Percentiles rank a stretch among this genome's conserved stretches.
phyloP scores from a whole-genome alignment of 2,329 filamentous ascomycete species.

The Cordyceps cateniannulata region DNA sequence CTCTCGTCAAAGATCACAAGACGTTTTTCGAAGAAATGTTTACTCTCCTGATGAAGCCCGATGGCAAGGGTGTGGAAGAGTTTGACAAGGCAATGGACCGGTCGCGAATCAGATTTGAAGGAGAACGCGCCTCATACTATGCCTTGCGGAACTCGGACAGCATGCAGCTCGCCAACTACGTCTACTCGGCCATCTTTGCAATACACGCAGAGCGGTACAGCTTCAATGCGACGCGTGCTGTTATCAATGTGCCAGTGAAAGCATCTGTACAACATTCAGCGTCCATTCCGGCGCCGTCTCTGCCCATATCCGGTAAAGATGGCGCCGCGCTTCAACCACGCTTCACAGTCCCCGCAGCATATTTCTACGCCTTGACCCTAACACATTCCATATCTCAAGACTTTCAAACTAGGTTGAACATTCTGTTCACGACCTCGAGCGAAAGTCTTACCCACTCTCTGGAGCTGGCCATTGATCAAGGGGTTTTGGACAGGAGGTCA shows the following conservation, averaged over 20 bases:
- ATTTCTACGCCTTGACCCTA: conserved; percentile 7
- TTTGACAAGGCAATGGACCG: neutral
- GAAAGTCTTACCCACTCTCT: neutral
- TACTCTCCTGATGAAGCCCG: neutral
- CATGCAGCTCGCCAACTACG: conserved; percentile 9
- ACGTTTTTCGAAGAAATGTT: conserved; percentile 9
- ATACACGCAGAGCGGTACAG: conserved; percentile 8
- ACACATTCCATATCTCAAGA: conserved; percentile 7
- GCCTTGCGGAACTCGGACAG: conserved; percentile 2
- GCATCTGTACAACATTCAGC: neutral
- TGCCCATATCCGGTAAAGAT: neutral
- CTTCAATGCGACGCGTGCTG: neutral
- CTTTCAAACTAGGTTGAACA: conserved; percentile 8
- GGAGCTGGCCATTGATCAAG: neutral
- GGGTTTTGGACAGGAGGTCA: neutral
- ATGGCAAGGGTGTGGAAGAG: neutral
- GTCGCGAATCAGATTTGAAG: conserved; percentile 5
- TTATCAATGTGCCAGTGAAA: neutral
- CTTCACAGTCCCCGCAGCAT: conserved; percentile 8
- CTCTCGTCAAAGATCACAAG: neutral
- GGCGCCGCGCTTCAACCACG: neutral
- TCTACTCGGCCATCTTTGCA: conserved; percentile 7
- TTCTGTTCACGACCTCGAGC: neutral
- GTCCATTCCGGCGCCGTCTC: neutral
- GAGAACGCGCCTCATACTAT: conserved; percentile 6